phyloP scores from a whole-genome alignment of 2,329 filamentous ascomycete species.

The Beauveria varroae region DNA sequence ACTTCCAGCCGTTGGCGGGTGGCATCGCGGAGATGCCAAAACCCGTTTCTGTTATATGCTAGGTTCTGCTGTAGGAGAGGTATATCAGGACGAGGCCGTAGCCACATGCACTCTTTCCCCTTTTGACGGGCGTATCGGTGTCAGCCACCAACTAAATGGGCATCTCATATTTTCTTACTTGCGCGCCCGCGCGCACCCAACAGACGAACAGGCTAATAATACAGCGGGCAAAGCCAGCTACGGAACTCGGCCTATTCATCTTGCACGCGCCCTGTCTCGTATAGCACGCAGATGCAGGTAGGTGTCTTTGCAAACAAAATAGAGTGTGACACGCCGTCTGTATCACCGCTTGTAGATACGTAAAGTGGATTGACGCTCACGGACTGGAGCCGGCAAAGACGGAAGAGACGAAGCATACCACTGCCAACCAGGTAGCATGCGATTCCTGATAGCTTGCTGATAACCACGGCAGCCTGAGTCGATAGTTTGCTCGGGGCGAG shows the following conservation, averaged over 20 bases:
- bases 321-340: neutral
- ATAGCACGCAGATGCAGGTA: neutral
- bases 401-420: neutral
- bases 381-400: neutral
- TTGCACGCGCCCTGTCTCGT: neutral
- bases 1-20: slow-evolving; percentile 9
- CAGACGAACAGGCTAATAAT: neutral
- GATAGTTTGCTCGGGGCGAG: neutral
- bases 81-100: neutral
- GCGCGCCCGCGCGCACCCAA: no score
- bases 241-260: neutral
- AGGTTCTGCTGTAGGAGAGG: neutral
- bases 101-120: neutral
- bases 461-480: neutral
- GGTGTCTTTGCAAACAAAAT: neutral
- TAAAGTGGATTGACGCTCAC: neutral
- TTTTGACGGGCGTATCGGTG: neutral
- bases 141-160: neutral
- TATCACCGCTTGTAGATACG: slow-evolving; percentile 2
- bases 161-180: no score
- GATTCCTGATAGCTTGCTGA: neutral
- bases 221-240: neutral
- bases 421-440: neutral
- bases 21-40: neutral
- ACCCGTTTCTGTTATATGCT: neutral